Evolutionary conservation across 371 early-diverging fungal genomes (phyloP), one percentile per base, ranked within the genome.

Genomic region (Mucor irregularis): DNA sequence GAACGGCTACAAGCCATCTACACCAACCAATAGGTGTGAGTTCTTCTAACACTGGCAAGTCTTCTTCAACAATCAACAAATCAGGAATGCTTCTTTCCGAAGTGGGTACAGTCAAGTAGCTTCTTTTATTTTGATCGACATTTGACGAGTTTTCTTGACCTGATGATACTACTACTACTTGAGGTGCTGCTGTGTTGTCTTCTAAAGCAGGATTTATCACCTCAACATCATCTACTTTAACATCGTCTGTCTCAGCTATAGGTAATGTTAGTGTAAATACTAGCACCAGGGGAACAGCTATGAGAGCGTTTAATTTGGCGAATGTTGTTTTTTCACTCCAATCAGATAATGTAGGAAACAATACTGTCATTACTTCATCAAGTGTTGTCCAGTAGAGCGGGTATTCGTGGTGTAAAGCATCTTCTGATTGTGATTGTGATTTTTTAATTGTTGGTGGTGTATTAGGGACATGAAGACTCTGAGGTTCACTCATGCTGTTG

Each of bases 241-340:
- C 48, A 33, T 68, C 71, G 3, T 69, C 69, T 10, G 66, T 42
- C 53, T 87, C 83, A 2, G 76, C 80, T 21, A 85, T 82, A 24
- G 88, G 86, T 19, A 87, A 49, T 0, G 88, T 85, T 35, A 87
- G 47, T 5, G 76, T 82, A 38, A 87, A 64, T 4, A 84, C 5
- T 1, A 87, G 53, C 0, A 81, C 79, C 13, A 84, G 62, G 0
- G 88, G 88, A 1, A 76, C 53, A n/a, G 84, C 83, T 0, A 80
- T 57, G n/a, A 84, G 39, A 0, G 85, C 75, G 56, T 77, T 80
- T 14, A 82, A 52, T 50, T 77, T 80, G n/a, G 80, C 74, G 61
- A 78, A 78, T 0, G 50, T 9, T 0, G 83, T 74, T 35, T 85
- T 85, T 11, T 64, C 38, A 4, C 52, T 28, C 83, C 85, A 87